Conservation (phyloP, 2,329 filamentous ascomycete species). For the Phyllosticta ampelicida region DNA sequence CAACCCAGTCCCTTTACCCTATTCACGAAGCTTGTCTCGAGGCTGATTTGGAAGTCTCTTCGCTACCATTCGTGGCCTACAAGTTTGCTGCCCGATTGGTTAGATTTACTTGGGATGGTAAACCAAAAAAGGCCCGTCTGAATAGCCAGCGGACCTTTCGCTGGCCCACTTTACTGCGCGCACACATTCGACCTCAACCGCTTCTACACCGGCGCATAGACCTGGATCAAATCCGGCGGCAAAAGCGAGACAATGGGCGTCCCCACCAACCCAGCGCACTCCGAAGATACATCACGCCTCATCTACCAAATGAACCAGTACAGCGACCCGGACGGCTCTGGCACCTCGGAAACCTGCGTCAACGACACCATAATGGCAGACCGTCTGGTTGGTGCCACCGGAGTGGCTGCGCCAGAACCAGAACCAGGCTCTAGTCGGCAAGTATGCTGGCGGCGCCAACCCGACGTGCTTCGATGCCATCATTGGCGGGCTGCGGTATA, state of each 20-base stretch:
- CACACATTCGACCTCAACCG: background rate
- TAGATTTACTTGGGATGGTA: background rate
- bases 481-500: slow-evolving; percentile 38
- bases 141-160: background rate
- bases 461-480: slow-evolving; percentile 39
- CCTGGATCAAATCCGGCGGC: slow-evolving; percentile 37
- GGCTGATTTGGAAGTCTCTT: background rate
- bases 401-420: slow-evolving; percentile 43
- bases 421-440: slow-evolving; percentile 44
- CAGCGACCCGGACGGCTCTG: slow-evolving; percentile 46
- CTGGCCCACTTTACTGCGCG: too few species aligned
- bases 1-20: background rate
- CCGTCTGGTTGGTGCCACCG: slow-evolving; percentile 40
- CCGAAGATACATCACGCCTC: slow-evolving; percentile 24
- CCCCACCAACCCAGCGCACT: slow-evolving; percentile 43
- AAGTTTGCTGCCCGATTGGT: background rate
- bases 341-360: slow-evolving; percentile 41
- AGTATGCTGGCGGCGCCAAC: slow-evolving; percentile 45
- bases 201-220: slow-evolving; percentile 35
- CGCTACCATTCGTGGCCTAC: background rate
- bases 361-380: slow-evolving; percentile 43
- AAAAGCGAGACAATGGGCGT: slow-evolving; percentile 35
- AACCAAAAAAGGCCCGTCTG: background rate
- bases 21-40: background rate
- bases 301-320: slow-evolving; percentile 55